These are phyloP conservation scores for Ogataea pilisensis DNA, from an alignment of 805 yeast genomes.

Conservation along the genomic window DNA sequence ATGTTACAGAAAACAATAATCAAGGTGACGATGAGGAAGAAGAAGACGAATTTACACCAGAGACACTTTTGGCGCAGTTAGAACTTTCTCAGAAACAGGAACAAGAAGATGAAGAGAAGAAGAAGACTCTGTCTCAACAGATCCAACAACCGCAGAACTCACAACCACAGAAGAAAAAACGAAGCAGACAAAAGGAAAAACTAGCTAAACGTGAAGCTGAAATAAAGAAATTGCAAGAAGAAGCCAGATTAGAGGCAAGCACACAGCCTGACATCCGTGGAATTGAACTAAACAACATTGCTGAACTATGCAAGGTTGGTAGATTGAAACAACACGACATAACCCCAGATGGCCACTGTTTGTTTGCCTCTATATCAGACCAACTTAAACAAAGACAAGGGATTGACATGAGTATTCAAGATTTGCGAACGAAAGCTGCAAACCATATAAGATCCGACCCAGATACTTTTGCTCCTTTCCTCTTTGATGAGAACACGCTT, in stretches of 20 bases:
- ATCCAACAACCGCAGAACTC: background rate
- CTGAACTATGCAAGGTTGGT: conserved; percentile 44
- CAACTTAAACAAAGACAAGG: conserved; percentile 59
- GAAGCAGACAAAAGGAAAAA: conserved; percentile 84
- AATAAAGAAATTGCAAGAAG: conserved; percentile 52
- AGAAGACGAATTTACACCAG: conserved; percentile 59
- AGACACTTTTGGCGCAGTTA: conserved; percentile 57
- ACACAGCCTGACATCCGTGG: conserved; percentile 61
- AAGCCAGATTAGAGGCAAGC: conserved; percentile 70
- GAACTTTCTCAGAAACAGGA: conserved; percentile 34
- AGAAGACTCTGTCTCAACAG: conserved; percentile 4
- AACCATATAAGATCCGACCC: conserved; percentile 58
- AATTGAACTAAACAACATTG: conserved; percentile 67
- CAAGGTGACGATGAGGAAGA: conserved; percentile 17
- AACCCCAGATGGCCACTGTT: conserved; percentile 90
- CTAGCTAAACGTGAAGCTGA: conserved; percentile 74
- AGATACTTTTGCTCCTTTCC: conserved; percentile 73
- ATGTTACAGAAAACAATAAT: conserved; percentile 10
- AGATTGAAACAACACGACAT: conserved; percentile 62
- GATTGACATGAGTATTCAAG: conserved; percentile 37
- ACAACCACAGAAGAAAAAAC: conserved; percentile 36
- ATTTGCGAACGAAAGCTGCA: conserved; percentile 63
- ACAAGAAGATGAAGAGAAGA: conserved; percentile 13
- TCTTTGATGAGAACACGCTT: conserved; percentile 76
- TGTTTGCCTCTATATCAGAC: conserved; percentile 81